Evolutionary conservation across 2,329 filamentous ascomycete genomes (phyloP).

Genomic region (Zymoseptoria pseudotritici): DNA sequence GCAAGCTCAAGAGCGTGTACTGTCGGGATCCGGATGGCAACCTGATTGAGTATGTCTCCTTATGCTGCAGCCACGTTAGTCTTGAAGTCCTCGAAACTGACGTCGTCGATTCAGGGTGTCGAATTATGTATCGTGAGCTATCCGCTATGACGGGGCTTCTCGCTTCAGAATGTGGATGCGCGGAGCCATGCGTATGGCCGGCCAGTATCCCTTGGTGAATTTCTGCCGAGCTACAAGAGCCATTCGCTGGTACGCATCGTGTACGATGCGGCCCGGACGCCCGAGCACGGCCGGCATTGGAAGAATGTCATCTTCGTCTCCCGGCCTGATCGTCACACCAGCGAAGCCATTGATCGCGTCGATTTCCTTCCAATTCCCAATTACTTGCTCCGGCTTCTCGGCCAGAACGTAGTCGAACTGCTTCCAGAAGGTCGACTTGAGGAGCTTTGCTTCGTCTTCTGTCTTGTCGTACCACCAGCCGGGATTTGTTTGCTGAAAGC

Average conservation of each 20-base stretch:
- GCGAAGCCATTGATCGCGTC: slow-evolving; percentile 46
- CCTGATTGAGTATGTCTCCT: slow-evolving; percentile 49
- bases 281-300: slow-evolving; percentile 12
- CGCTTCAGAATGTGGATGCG: slow-evolving; percentile 46
- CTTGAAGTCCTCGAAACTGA: background rate
- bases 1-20: slow-evolving; percentile 51
- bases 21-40: slow-evolving; percentile 56
- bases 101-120: slow-evolving; percentile 17
- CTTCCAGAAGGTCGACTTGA: slow-evolving; percentile 49
- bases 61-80: background rate
- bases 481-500: slow-evolving; percentile 44
- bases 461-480: slow-evolving; percentile 56
- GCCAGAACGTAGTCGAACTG: slow-evolving; percentile 52
- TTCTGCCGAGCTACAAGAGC: slow-evolving; percentile 18
- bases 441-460: slow-evolving; percentile 40
- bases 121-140: slow-evolving; percentile 22
- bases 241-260: slow-evolving; percentile 11
- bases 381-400: slow-evolving; percentile 43
- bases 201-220: slow-evolving; percentile 47
- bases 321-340: slow-evolving; percentile 43
- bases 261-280: slow-evolving; percentile 3
- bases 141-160: slow-evolving; percentile 11
- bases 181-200: slow-evolving; percentile 46
- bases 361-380: slow-evolving; percentile 47
- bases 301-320: slow-evolving; percentile 13